Evolutionary conservation across 495 filamentous ascomycete species (phyloP).

Genomic region (Filosporella fistucella): DNA sequence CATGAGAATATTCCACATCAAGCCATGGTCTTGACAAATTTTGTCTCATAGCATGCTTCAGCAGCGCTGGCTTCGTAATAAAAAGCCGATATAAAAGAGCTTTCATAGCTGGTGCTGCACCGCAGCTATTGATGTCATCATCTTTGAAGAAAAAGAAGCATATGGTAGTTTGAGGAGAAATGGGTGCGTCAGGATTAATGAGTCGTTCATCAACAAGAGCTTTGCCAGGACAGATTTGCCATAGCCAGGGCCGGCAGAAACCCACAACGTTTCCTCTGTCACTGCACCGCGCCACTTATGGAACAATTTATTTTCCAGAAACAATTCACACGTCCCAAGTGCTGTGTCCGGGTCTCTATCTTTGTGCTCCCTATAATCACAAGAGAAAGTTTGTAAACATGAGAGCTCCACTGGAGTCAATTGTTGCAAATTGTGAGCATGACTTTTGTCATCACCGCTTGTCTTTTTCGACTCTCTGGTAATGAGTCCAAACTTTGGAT

Average conservation of each 20-base stretch:
- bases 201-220: conserved; percentile 29
- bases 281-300: conserved; percentile 28
- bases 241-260: conserved; percentile 37
- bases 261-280: conserved; percentile 24
- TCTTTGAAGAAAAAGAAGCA: conserved; percentile 49
- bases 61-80: not conserved
- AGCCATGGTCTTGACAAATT: not conserved
- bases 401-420: not conserved
- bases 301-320: conserved; percentile 29
- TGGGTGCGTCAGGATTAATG: not conserved
- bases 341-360: conserved; percentile 31
- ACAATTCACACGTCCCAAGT: conserved; percentile 34
- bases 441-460: no score
- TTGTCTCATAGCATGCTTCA: conserved; percentile 19
- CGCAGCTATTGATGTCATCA: conserved; percentile 29
- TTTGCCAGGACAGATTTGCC: conserved; percentile 36
- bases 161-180: no score
- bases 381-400: conserved; percentile 10
- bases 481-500: no score
- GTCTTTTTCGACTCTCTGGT: no score
- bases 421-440: no score
- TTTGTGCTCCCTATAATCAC: conserved; percentile 35
- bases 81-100: conserved; percentile 25
- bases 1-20: conserved; percentile 20
- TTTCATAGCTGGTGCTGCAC: conserved; percentile 14